A percentile compares a stretch with the other conserved stretches of the same genome.
Evolutionary conservation across 192 early-diverging fungal species (phyloP).

Genomic region (Pecoramyces ruminantium): DNA sequence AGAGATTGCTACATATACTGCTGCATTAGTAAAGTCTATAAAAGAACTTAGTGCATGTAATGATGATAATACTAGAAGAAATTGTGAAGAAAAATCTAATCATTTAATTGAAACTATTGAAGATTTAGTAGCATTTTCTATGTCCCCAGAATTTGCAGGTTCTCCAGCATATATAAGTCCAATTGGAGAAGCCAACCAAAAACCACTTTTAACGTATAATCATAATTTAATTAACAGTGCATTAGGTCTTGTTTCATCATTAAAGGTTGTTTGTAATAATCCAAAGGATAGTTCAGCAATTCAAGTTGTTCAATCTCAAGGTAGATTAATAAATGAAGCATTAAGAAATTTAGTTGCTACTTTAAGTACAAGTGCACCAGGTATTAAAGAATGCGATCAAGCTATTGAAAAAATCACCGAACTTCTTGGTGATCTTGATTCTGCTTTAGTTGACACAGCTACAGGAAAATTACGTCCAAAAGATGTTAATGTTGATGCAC

Average conservation of each 20-base stretch:
- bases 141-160: conserved; percentile 19
- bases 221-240: conserved; percentile 7
- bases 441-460: conserved; percentile 24
- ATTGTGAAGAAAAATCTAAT: conserved; percentile 10
- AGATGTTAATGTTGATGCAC: neutral
- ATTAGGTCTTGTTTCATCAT: conserved; percentile 15
- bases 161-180: conserved; percentile 18
- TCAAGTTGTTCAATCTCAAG: conserved; percentile 12
- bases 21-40: conserved; percentile 17
- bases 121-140: conserved; percentile 11
- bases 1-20: conserved; percentile 20
- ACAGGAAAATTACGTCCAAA: neutral
- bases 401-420: conserved; percentile 18
- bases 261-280: conserved; percentile 22
- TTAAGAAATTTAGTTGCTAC: conserved; percentile 10
- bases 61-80: conserved; percentile 8
- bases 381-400: conserved; percentile 31
- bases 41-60: conserved; percentile 18
- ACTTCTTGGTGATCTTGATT: conserved; percentile 13
- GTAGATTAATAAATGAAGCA: conserved; percentile 9
- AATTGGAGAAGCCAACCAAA: conserved; percentile 12
- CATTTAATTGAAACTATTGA: conserved; percentile 23
- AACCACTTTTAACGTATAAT: conserved; percentile 17
- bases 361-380: conserved; percentile 18
- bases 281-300: conserved; percentile 11